Evolutionary conservation across 1,284 basidiomycete genomes (phyloP).

Genomic region (Ganoderma multipileum): DNA sequence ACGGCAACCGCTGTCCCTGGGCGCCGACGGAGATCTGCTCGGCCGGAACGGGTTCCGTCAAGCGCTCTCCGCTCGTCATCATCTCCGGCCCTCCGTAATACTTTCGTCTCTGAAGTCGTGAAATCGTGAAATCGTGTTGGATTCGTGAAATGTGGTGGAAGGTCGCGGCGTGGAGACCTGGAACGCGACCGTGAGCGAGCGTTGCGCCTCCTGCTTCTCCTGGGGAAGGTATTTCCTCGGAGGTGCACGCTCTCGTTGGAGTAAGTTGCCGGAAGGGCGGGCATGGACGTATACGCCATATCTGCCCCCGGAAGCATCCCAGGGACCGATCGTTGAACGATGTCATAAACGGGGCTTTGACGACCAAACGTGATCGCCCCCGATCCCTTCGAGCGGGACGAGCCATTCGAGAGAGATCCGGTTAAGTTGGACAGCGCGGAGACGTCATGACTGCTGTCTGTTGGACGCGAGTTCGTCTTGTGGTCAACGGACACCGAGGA

Average conservation of each 20-base stretch:
- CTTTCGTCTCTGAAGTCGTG: not conserved
- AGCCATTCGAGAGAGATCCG: conserved; percentile 34
- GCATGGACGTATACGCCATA: conserved; percentile 17
- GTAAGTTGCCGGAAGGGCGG: conserved; percentile 14
- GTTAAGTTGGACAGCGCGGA: conserved; percentile 13
- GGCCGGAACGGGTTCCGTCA: not conserved
- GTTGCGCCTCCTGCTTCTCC: conserved; percentile 9
- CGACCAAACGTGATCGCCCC: conserved; percentile 27
- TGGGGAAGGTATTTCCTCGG: conserved; percentile 14
- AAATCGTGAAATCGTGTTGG: not conserved
- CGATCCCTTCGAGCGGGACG: conserved; percentile 38
- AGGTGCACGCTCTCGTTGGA: conserved; percentile 17
- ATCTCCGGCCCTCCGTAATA: not conserved
- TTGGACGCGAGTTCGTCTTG: conserved; percentile 21
- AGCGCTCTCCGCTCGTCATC: not conserved
- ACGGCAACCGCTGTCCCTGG: conserved; percentile 17
- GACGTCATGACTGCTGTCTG: conserved; percentile 13
- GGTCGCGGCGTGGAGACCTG: conserved; percentile 2
- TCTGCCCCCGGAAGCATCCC: not conserved
- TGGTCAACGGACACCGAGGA: conserved; percentile 25
- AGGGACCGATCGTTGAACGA: not conserved
- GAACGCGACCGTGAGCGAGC: conserved; percentile 8
- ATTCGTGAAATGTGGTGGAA: conserved; percentile 2
- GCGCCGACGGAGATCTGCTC: not conserved
- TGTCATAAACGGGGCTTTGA: conserved; percentile 11